Base-by-base conservation (phyloP, 225 moss, liverwort and hornwort species). In the Takakia lepidozioides region DNA sequence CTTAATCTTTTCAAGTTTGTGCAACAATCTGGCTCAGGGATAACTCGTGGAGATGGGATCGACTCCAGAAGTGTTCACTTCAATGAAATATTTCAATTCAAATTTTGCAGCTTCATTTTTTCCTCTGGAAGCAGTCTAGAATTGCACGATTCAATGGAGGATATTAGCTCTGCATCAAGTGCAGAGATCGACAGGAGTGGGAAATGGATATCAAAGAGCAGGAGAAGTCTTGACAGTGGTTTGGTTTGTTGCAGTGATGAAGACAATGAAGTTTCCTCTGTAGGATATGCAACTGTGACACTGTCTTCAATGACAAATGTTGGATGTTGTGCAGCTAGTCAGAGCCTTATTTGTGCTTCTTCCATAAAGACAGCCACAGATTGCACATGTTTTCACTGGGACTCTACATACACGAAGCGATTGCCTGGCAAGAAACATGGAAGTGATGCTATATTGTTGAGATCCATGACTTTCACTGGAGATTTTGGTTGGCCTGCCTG, bases 1-100 rank as follows among this genome's bases (percentile, higher is more conserved):
- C 32, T 49, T 16, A 49, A 49, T 8, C 18, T 28, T 17, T 49
- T 49, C 27, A n/a, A 49, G 28, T 20, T 49, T 18, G 32, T 49
- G 49, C 17, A 49, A 27, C 28, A 30, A 15, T n/a, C 49, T 5
- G 29, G 49, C 17, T 14, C 10, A 2, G 47, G 27, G 25, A 25
- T 48, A 25, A 27, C 47, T 17, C 25, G 25, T 25, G 27, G 24
- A 14, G 27, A 14, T 29, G n/a, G 18, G 3, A 49, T 17, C 28
- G 25, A 10, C 28, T 29, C 16, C 17, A 49, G 16, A 30, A 27
- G 49, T n/a, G 49, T 49, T 19, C 18, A 49, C 32, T 3, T 29
- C 5, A 13, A 27, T 19, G 17, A 28, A 29, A n/a, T n/a, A n/a
- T n/a, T n/a, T n/a, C n/a, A n/a, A n/a, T n/a, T n/a, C n/a, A n/a